A percentile compares a stretch with the other conserved stretches of the same genome.
Conservation (phyloP, 1,139 yeast species). For the Protomyces gravidus region DNA sequence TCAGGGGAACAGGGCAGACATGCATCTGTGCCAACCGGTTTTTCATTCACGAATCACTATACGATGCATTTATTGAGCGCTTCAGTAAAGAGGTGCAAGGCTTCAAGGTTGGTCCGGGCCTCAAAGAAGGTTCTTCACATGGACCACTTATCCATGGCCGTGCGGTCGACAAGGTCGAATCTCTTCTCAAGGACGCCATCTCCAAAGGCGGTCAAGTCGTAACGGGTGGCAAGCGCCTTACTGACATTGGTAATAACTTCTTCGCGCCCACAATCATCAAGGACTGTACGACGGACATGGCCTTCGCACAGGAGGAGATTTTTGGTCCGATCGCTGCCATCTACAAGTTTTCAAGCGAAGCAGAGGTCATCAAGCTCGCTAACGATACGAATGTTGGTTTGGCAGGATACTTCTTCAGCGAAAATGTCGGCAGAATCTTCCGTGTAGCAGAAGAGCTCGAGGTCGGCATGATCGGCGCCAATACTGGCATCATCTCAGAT, state of each 20-base stretch:
- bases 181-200: conserved; percentile 66
- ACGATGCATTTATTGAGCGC: conserved; percentile 54
- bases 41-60: conserved; percentile 59
- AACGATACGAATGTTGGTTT: conserved; percentile 74
- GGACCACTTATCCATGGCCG: conserved; percentile 60
- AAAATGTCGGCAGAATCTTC: conserved; percentile 56
- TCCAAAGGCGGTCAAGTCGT: conserved; percentile 66
- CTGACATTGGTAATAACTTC: conserved; percentile 57
- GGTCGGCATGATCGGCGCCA: conserved; percentile 84
- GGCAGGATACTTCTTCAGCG: conserved; percentile 79
- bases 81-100: conserved; percentile 52
- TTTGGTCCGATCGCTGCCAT: conserved; percentile 92
- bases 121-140: conserved; percentile 61
- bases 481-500: conserved; percentile 72
- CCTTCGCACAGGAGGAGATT: conserved; percentile 63
- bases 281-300: conserved; percentile 56
- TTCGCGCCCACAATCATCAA: conserved; percentile 62
- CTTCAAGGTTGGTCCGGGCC: conserved; percentile 62
- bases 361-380: conserved; percentile 67
- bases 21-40: conserved; percentile 78
- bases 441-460: conserved; percentile 60
- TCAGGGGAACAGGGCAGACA: conserved; percentile 51
- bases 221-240: conserved; percentile 54
- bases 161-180: conserved; percentile 61
- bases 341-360: conserved; percentile 62